Evolutionary conservation across 192 early-diverging fungal species (phyloP), one percentile per base, ranked within the genome.

Genomic region (Chytriomyces hyalinus): DNA sequence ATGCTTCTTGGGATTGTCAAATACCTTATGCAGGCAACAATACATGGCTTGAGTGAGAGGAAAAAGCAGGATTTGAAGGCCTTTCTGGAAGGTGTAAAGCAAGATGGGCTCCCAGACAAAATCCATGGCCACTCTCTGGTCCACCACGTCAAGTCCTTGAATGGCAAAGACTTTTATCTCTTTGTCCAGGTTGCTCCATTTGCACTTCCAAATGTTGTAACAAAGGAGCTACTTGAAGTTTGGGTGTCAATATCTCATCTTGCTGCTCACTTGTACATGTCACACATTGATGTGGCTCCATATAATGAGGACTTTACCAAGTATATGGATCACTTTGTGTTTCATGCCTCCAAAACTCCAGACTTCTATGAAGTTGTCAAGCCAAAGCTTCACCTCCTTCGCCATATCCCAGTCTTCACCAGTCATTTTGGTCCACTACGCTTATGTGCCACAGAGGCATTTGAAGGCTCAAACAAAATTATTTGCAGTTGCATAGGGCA

Each of bases 51-150:
- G 9, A 63, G 26, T 9, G 26, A 63, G 62, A 26, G 24, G 24
- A 26, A 26, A 26, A 26, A 26, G 24, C 24, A 26, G 24, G 24
- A 26, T 26, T 26, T 26, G 24, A 63, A 63, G 62, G 62, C 17
- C 8, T 13, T 1, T 8, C 9, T 63, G 13, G 62, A 63, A 63
- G 62, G 62, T 24, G 8, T 63, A 22, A 22, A 13, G 13, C 24
- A 63, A 24, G 15, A 63, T 26, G 13, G 62, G 9, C 24, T 63
- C 9, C 0, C 9, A 26, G 26, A 13, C 13, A 63, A 63, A 26
- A 63, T 63, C 24, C 10, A 63, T 9, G 62, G 62, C 24, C 62
- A 63, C 62, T 22, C 17, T n/a, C 62, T 22, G 62, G 62, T 63
- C 26, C 24, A 63, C 9, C 26, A 63, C 2, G 62, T 63, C 8